These are phyloP conservation scores for Leptographium radiaticola DNA, from an alignment of 2,329 filamentous ascomycete genomes.

Conservation along the genomic window DNA sequence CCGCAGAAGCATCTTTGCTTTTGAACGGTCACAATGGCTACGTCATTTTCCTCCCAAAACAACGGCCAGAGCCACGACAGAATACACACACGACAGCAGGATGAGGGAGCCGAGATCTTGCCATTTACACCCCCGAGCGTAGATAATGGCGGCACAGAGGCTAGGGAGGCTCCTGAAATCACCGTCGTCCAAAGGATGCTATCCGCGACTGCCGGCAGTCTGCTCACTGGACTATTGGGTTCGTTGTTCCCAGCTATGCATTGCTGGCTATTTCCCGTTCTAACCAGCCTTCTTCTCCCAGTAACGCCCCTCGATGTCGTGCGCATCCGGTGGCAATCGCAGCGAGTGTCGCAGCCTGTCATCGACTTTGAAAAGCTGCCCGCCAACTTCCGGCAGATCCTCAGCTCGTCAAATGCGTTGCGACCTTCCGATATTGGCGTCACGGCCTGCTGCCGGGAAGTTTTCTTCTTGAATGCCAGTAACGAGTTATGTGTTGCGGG, in stretches of 20 bases:
- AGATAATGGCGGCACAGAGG: constrained; percentile 9
- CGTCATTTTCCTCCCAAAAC: constrained; percentile 8
- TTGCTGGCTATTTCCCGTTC: neutral
- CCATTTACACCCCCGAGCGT: constrained; percentile 20
- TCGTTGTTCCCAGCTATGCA: neutral
- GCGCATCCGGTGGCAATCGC: constrained; percentile 84
- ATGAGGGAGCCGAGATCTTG: constrained; percentile 17
- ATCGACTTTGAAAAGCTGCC: constrained; percentile 26
- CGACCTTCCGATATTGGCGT: constrained; percentile 75
- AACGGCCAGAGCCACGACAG: constrained; percentile 25
- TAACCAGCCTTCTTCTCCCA: constrained; percentile 20
- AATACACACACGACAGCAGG: constrained; percentile 18
- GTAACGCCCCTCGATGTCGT: constrained; percentile 96
- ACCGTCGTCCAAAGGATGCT: constrained; percentile 86
- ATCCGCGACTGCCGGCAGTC: constrained; percentile 79
- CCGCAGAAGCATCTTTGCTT: neutral
- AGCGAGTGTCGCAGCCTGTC: constrained; percentile 33
- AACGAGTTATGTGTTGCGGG: constrained; percentile 69
- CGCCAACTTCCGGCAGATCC: constrained; percentile 41
- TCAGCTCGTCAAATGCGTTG: constrained; percentile 50
- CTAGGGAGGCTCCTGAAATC: constrained; percentile 46
- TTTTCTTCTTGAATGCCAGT: constrained; percentile 89
- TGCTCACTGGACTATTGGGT: constrained; percentile 84
- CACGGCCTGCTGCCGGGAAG: constrained; percentile 88
- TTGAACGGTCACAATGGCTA: constrained; percentile 2